Conservation (phyloP, 371 early-diverging fungal genomes). For the Batkoa obscura region DNA sequence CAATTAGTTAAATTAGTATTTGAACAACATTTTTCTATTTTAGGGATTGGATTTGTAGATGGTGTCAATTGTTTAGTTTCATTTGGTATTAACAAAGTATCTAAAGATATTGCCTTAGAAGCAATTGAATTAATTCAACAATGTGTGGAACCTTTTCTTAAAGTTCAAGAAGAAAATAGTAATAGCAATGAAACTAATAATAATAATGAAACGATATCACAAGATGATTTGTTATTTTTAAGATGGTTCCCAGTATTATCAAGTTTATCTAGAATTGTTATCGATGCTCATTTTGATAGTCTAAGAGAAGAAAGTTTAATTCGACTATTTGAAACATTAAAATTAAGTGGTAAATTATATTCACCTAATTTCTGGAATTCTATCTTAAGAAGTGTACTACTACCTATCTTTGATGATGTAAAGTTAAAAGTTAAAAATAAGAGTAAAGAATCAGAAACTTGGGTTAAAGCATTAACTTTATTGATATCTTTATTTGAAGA, state of each 20-base stretch:
- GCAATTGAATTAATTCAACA: constrained; percentile 17
- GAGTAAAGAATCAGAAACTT: constrained; percentile 13
- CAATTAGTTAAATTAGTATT: constrained; percentile 14
- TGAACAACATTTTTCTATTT: constrained; percentile 22
- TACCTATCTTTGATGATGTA: constrained; percentile 72
- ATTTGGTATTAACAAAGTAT: constrained; percentile 23
- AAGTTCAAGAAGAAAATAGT: constrained; percentile 11
- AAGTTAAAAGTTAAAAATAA: constrained; percentile 9
- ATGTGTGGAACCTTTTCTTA: constrained; percentile 6
- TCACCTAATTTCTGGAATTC: constrained; percentile 53
- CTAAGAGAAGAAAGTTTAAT: constrained; percentile 9
- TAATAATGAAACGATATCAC: no score
- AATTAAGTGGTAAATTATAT: constrained; percentile 37
- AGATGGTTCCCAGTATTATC: constrained; percentile 74
- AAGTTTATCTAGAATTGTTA: constrained; percentile 69
- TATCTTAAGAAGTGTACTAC: constrained; percentile 49
- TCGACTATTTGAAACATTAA: constrained; percentile 45
- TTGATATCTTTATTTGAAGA: constrained; percentile 54
- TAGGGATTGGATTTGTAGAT: not conserved
- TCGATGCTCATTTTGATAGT: constrained; percentile 37
- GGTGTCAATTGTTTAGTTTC: constrained; percentile 42
- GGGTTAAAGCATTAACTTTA: constrained; percentile 58
- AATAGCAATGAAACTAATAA: constrained; percentile 13
- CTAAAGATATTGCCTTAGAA: constrained; percentile 41
- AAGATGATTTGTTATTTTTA: constrained; percentile 1